Evolutionary conservation across 2,329 filamentous ascomycete genomes (phyloP).

Genomic region (Aspergillaceae sp.): DNA sequence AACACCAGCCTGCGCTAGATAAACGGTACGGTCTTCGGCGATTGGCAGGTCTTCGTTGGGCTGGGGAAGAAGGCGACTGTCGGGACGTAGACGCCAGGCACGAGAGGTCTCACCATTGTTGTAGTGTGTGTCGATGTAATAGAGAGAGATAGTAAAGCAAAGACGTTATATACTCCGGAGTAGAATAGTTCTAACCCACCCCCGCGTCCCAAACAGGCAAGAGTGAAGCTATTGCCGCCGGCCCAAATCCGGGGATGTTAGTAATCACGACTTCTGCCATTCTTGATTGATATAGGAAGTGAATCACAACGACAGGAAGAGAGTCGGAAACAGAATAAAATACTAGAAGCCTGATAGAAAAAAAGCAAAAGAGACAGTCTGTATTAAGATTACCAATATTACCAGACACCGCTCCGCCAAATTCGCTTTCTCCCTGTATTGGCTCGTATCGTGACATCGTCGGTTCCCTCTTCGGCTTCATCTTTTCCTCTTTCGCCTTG

Average conservation of each 20-base stretch:
- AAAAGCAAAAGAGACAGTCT: neutral
- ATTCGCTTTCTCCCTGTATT: neutral
- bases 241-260: neutral
- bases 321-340: neutral
- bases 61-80: constrained; percentile 65
- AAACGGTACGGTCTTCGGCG: constrained; percentile 53
- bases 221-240: neutral
- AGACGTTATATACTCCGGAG: neutral
- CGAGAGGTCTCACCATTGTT: constrained; percentile 20
- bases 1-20: constrained; percentile 63
- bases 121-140: neutral
- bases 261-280: neutral
- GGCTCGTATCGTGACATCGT: neutral
- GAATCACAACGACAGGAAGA: neutral
- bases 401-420: neutral
- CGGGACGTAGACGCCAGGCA: constrained; percentile 59
- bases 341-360: neutral
- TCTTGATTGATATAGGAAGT: neutral
- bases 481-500: neutral
- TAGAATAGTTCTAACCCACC: neutral
- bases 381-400: neutral
- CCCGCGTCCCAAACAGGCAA: neutral
- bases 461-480: neutral
- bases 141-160: constrained; percentile 7
- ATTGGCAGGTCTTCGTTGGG: constrained; percentile 53